A percentile compares a stretch with the other conserved stretches of the same genome.
phyloP scores from a whole-genome alignment of 345 rosid genomes.

The Eucalyptus lansdowneana region DNA sequence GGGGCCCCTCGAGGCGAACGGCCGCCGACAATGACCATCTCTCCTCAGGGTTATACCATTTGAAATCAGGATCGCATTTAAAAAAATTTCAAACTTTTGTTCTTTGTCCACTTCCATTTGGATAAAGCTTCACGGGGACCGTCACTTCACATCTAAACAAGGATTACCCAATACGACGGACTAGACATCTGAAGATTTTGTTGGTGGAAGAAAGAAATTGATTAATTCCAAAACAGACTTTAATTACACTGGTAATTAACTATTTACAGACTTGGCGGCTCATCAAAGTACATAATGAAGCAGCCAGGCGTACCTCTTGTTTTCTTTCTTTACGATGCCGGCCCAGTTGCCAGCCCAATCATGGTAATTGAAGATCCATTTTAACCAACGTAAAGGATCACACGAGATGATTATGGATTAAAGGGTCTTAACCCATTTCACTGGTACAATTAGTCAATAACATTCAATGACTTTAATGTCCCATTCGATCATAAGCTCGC shows the following conservation, averaged over 20 bases:
- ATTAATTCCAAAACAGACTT: not conserved
- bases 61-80: not conserved
- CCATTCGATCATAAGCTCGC: accelerated
- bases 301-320: not conserved
- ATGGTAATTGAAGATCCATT: not conserved
- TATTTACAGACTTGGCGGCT: not conserved
- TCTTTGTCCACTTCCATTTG: not conserved
- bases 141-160: not conserved
- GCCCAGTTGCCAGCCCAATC: not conserved
- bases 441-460: no score
- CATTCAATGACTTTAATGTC: not conserved
- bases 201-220: not conserved
- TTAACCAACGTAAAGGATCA: not conserved
- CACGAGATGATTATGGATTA: not conserved
- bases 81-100: not conserved
- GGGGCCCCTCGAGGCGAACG: not conserved
- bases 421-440: not conserved
- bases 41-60: not conserved
- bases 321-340: not conserved
- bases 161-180: not conserved
- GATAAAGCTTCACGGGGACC: not conserved
- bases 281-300: not conserved
- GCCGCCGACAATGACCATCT: not conserved
- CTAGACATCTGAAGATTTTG: not conserved
- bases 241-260: not conserved